Conservation (phyloP, 306 rosid species). For the Cucurbita moschata region DNA sequence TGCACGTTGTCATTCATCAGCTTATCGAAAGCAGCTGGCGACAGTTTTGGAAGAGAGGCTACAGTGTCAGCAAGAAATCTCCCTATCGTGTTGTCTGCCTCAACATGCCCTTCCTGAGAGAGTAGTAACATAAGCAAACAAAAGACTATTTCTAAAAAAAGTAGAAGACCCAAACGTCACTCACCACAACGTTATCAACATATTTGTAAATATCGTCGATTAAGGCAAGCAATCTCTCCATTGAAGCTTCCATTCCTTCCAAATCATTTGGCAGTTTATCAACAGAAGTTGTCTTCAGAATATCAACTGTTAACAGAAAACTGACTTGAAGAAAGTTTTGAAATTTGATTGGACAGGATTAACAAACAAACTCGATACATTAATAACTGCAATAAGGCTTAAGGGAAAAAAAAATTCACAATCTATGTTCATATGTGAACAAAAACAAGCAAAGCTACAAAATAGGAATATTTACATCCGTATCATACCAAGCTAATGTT, state of each 20-base stretch:
- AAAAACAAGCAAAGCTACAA: background rate
- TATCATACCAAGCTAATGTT: background rate
- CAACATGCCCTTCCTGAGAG: slow-evolving; percentile 61
- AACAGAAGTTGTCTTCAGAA: slow-evolving; percentile 54
- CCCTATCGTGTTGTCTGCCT: slow-evolving; percentile 64
- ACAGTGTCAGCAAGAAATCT: slow-evolving; percentile 50
- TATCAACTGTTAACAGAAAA: slow-evolving; percentile 39
- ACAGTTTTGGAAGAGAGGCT: slow-evolving; percentile 61
- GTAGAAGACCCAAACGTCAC: slow-evolving; percentile 15
- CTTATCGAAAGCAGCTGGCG: slow-evolving; percentile 61
- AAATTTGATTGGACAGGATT: background rate
- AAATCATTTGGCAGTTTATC: slow-evolving; percentile 91
- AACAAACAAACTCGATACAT: background rate
- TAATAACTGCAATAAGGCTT: background rate
- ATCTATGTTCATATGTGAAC: background rate
- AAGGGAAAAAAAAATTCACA: background rate
- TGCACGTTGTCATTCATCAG: slow-evolving; percentile 68
- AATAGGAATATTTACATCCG: background rate
- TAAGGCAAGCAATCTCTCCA: slow-evolving; percentile 70
- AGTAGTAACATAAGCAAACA: background rate
- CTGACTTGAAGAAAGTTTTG: background rate
- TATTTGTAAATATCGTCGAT: slow-evolving; percentile 81
- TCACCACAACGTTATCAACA: slow-evolving; percentile 75
- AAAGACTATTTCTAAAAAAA: background rate
- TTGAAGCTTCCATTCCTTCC: slow-evolving; percentile 97